Evolutionary conservation across 129 eudicot genomes (phyloP).

Genomic region (Scalesia atractyloides): DNA sequence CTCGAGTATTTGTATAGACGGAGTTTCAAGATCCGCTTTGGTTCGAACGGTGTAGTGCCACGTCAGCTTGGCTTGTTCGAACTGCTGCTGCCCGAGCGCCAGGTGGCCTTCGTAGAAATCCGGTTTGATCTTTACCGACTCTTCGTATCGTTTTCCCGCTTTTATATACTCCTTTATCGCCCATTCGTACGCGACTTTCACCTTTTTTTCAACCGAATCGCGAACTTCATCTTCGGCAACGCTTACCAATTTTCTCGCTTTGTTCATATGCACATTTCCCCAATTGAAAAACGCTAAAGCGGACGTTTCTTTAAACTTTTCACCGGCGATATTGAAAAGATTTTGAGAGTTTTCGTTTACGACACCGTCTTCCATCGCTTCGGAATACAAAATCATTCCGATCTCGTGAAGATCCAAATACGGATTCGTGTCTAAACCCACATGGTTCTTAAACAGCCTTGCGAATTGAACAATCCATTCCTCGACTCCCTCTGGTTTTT

Average conservation of each 20-base stretch:
- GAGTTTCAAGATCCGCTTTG: slow-evolving; percentile 44
- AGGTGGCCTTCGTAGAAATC: slow-evolving; percentile 88
- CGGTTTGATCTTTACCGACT: slow-evolving; percentile 67
- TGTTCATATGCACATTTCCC: slow-evolving; percentile 95
- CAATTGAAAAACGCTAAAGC: slow-evolving; percentile 86
- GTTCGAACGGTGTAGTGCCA: slow-evolving; percentile 67
- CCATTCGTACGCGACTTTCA: slow-evolving; percentile 72
- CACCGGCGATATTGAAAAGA: slow-evolving; percentile 66
- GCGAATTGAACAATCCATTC: slow-evolving; percentile 90
- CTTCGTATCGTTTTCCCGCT: slow-evolving; percentile 78
- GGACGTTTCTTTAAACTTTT: slow-evolving; percentile 84
- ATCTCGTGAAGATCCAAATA: slow-evolving; percentile 89
- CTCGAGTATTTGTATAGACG: slow-evolving; percentile 49
- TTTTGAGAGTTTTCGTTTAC: slow-evolving; percentile 69
- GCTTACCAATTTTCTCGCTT: slow-evolving; percentile 62
- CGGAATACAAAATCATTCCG: slow-evolving; percentile 82
- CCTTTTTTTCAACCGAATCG: slow-evolving; percentile 45
- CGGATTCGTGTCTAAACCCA: slow-evolving; percentile 82
- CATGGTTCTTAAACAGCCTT: slow-evolving; percentile 79
- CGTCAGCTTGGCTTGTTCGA: slow-evolving; percentile 81
- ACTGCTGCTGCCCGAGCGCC: slow-evolving; percentile 88
- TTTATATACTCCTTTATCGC: slow-evolving; percentile 63
- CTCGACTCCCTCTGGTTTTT: slow-evolving; percentile 34
- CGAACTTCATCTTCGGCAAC: slow-evolving; percentile 53
- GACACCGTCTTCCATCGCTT: slow-evolving; percentile 84